A percentile compares a stretch with the other conserved stretches of the same genome.
Evolutionary conservation across 305 asterid species (phyloP).

Genomic region (Solanum hybrid): DNA sequence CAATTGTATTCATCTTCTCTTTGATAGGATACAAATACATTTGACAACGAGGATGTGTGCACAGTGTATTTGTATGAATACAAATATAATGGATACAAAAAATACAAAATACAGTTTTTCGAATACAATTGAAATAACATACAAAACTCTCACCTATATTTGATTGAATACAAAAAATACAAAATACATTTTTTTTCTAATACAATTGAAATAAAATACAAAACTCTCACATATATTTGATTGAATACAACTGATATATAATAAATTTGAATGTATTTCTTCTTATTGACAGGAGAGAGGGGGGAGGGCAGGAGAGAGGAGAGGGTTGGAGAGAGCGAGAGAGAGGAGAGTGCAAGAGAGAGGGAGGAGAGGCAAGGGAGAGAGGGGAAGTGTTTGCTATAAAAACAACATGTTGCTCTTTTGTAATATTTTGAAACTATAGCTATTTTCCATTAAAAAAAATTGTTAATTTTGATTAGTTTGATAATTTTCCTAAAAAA

Average conservation of each 20-base stretch:
- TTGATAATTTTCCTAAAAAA: too few species aligned
- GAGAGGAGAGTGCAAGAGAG: background rate
- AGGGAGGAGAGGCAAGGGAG: background rate
- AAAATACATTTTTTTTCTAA: too few species aligned
- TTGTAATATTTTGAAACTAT: too few species aligned
- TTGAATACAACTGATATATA: background rate
- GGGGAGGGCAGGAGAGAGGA: background rate
- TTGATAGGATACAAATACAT: too few species aligned
- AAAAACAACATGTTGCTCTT: background rate
- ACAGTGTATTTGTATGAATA: background rate
- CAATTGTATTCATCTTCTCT: background rate
- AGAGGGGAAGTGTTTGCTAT: background rate
- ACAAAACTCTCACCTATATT: background rate
- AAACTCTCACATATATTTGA: background rate
- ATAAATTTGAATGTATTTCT: background rate
- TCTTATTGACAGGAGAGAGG: background rate
- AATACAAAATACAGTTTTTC: too few species aligned
- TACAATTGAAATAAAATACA: background rate
- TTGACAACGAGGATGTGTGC: background rate
- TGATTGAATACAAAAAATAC: background rate
- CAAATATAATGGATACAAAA: too few species aligned
- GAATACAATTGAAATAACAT: background rate
- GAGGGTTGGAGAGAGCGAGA: background rate
- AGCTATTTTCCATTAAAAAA: too few species aligned
- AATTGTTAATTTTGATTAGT: too few species aligned